These are phyloP conservation scores for Emmonsiellopsis sp. DNA, from an alignment of 2,329 filamentous ascomycete species.

Conservation along the genomic window DNA sequence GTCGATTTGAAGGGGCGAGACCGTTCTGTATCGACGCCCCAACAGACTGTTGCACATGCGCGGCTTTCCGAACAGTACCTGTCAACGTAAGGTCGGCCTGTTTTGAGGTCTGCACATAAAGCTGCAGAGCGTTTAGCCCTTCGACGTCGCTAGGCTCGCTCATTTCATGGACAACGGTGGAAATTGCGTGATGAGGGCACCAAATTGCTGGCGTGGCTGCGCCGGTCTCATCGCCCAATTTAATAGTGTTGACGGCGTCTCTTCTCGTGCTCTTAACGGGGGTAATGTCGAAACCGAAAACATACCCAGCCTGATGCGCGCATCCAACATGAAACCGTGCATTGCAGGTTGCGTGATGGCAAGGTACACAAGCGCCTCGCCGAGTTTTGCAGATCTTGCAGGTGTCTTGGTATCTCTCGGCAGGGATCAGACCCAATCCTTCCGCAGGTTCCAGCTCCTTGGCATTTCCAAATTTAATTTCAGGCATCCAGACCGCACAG, in stretches of 20 bases:
- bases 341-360: constrained; percentile 49
- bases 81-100: constrained; percentile 86
- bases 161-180: constrained; percentile 67
- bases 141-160: constrained; percentile 62
- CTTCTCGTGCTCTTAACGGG: constrained; percentile 82
- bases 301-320: constrained; percentile 72
- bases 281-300: constrained; percentile 80
- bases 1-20: constrained; percentile 36
- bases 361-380: constrained; percentile 71
- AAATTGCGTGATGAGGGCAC: constrained; percentile 81
- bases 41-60: constrained; percentile 45
- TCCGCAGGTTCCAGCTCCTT: constrained; percentile 76
- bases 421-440: constrained; percentile 74
- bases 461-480: constrained; percentile 85
- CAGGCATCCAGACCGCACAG: constrained; percentile 83
- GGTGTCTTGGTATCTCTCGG: constrained; percentile 60
- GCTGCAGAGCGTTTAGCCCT: constrained; percentile 71
- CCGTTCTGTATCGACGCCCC: constrained; percentile 21
- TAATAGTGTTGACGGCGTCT: constrained; percentile 71
- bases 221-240: constrained; percentile 69
- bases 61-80: constrained; percentile 87
- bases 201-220: constrained; percentile 77
- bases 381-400: constrained; percentile 76
- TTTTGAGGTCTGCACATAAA: constrained; percentile 84
- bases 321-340: constrained; percentile 75